Conservation (phyloP, 495 filamentous ascomycete genomes). For the Daldinia bambusicola region DNA sequence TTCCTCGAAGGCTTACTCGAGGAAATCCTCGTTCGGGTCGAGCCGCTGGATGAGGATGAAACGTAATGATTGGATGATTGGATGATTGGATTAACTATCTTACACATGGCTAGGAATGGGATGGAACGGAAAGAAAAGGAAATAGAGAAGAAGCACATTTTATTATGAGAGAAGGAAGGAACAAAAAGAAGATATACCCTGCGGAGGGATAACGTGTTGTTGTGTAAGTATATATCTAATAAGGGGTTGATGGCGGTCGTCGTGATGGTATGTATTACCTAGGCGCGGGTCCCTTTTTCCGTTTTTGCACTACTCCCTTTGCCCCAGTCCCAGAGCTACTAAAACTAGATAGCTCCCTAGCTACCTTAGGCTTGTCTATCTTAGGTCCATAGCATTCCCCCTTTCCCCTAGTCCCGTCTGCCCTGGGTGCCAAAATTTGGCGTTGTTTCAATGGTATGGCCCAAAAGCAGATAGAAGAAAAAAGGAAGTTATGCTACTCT, state of each 20-base stretch:
- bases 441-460: neutral
- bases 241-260: conserved; percentile 1
- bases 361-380: neutral
- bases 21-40: conserved; percentile 92
- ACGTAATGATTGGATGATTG: neutral
- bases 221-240: conserved; percentile 43
- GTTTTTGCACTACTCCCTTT: conserved; percentile 13
- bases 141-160: neutral
- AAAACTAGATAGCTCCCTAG: neutral
- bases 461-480: conserved; percentile 8
- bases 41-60: conserved; percentile 79
- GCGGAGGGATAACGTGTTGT: conserved; percentile 17
- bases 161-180: neutral
- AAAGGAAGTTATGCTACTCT: neutral
- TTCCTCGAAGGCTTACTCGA: conserved; percentile 94
- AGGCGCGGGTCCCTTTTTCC: conserved; percentile 5
- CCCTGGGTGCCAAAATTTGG: neutral
- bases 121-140: neutral
- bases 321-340: conserved; percentile 12
- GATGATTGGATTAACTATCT: neutral
- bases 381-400: conserved; percentile 11
- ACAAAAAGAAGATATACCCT: conserved; percentile 3
- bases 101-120: neutral
- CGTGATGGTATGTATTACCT: conserved; percentile 4
- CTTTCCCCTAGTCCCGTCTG: neutral